Conservation (phyloP, 352 stramenopile species). For the Pythium grandisporangium region DNA sequence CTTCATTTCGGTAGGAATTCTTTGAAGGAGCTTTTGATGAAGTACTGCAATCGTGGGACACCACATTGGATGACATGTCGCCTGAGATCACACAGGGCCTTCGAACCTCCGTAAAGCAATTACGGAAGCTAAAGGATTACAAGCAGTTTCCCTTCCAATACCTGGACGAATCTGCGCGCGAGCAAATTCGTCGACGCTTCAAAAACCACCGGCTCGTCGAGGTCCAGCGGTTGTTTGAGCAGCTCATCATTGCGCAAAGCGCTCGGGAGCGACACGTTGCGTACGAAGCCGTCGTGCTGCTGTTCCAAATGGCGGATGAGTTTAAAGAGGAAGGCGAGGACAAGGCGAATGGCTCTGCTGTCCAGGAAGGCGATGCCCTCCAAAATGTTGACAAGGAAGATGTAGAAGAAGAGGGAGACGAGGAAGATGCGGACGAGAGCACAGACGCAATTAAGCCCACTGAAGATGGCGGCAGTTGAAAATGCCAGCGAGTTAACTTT, state of each 20-base stretch:
- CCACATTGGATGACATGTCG: constrained; percentile 47
- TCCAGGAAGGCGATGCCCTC: background rate
- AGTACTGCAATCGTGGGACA: constrained; percentile 38
- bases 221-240: constrained; percentile 59
- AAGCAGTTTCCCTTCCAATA: constrained; percentile 31
- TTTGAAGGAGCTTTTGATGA: constrained; percentile 61
- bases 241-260: constrained; percentile 42
- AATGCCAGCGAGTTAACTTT: no score
- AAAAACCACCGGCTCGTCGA: constrained; percentile 49
- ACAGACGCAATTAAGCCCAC: background rate
- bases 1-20: constrained; percentile 28
- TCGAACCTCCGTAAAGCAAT: constrained; percentile 24
- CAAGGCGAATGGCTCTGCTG: constrained; percentile 5
- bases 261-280: constrained; percentile 36
- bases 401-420: background rate
- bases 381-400: no score
- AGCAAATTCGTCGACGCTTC: constrained; percentile 39
- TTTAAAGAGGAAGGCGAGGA: constrained; percentile 2
- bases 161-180: constrained; percentile 29
- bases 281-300: constrained; percentile 41
- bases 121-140: constrained; percentile 46
- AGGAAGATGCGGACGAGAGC: background rate
- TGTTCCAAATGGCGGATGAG: constrained; percentile 66
- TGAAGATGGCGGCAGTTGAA: background rate
- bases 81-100: constrained; percentile 37